Evolutionary conservation across 805 yeast genomes (phyloP), one percentile per base, ranked within the genome.

Genomic region (Schwanniomyces polymorphus): DNA sequence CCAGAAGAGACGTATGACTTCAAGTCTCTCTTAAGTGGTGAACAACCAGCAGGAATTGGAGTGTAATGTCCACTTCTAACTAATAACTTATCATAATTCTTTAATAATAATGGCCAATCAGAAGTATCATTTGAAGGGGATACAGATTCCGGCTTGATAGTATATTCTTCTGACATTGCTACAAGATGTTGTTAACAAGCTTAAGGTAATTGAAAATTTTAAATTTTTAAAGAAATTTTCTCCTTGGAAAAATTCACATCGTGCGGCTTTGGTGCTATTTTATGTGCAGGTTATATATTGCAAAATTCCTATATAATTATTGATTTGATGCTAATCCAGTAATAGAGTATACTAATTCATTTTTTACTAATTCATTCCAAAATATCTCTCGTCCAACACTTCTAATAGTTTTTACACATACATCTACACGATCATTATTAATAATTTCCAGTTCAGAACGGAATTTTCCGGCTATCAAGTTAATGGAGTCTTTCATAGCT

Each of bases 1-100:
- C 99, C 99, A 6, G 97, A 85, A 42, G 94, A 82, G 60, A 94
- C 78, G 70, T 94, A 94, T 28, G 88, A 79, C 71, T 88, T 88
- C 59, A 94, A 76, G 70, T 91, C 97, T 79, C 99, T 86, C 74
- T 90, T 91, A 67, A 88, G 80, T 51, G 99, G 99, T 45, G 97
- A 83, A 66, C 92, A 81, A 55, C 99, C 99, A 46, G 92, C 78
- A 61, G 98, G 97, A 59, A 91, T 91, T 57, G 98, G 98, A 39
- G 98, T 92, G 69, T 94, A 92, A 68, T 94, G 99, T 41, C 97
- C 96, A 51, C 95, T 85, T 78, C 99, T 87, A 46, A 94, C 97
- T 53, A 91, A 78, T 49, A 94, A 78, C 74, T 91, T 87, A 78
- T 94, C 98, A 72, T 85, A 94, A 78, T 92, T 85, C 70, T 94